Conservation (phyloP, 352 stramenopile genomes). For the Elongisporangium anandrum region DNA sequence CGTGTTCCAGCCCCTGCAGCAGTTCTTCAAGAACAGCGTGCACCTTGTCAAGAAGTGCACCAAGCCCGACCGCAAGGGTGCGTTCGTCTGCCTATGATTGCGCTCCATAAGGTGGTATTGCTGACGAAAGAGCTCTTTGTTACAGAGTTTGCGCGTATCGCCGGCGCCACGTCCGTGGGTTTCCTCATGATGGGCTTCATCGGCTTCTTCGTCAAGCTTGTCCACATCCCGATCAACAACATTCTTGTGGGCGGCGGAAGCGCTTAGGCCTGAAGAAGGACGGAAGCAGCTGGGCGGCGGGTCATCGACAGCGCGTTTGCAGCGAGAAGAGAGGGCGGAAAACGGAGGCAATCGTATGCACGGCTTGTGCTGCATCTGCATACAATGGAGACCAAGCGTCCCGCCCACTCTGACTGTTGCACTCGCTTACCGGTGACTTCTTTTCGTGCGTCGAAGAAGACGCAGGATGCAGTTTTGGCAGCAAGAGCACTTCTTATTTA, state of each 20-base stretch:
- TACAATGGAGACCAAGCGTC: too few species aligned
- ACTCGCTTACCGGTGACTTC: not conserved
- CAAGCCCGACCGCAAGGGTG: conserved; percentile 98
- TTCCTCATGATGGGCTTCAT: conserved; percentile 99
- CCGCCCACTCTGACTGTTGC: not conserved
- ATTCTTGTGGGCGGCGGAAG: conserved; percentile 94
- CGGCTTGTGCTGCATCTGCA: too few species aligned
- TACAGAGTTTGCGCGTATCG: conserved; percentile 95
- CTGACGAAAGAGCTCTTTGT: too few species aligned
- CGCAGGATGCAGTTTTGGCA: not conserved
- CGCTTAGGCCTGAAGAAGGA: conserved; percentile 36
- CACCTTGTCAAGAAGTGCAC: conserved; percentile 99
- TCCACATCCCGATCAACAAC: conserved; percentile 99
- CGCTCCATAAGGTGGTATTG: too few species aligned
- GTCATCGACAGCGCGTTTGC: not conserved
- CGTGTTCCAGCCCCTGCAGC: conserved; percentile 94
- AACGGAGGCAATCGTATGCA: too few species aligned
- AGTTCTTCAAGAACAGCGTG: conserved; percentile 97
- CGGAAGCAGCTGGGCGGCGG: not conserved
- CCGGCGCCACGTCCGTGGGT: conserved; percentile 92
- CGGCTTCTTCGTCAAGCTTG: conserved; percentile 99
- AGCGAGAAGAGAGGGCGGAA: too few species aligned
- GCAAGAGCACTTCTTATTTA: not conserved
- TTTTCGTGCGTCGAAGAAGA: not conserved
- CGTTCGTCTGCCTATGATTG: conserved; percentile 5